Base-by-base conservation (phyloP, 371 early-diverging fungal species). In the Sporodiniella umbellata region DNA sequence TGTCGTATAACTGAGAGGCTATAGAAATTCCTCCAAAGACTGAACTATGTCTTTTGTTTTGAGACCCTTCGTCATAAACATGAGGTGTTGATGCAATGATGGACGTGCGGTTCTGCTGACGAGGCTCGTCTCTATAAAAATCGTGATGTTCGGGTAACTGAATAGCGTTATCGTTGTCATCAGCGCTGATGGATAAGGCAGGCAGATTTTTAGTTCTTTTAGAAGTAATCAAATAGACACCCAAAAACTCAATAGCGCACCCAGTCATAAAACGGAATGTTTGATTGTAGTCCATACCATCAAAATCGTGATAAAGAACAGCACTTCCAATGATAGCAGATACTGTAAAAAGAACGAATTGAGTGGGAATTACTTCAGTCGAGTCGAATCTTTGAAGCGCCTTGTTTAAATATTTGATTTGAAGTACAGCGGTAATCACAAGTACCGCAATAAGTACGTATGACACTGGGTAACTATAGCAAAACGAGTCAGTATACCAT, bases 311-410 rank as follows among this genome's bases (percentile, higher is more conserved):
- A 54, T 87, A 86, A 8, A 87, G 67, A 2, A 86, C 72, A 4
- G 87, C 85, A 33, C 84, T 84, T 22, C 89, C 88, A 23, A 85
- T 71, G 37, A 90, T 88, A 8, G 86, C 86, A 1, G 81, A 83
- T n/a, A 86, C 74, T 0, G 90, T 89, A 49, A 88, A 89, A 11
- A 87, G 64, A 2, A 90, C 89, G 63, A 87, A 90, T 54, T 90
- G 88, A 2, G 88, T 90, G 1, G 89, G 89, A 35, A 90, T 88
- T 8, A 89, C 89, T 64, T 84, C 85, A 1, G 87, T 87, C 0
- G 87, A 84, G 44, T 87, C 86, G 44, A 87, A 87, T 14, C 76
- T 68, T 46, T 78, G 84, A 15, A 89, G 70, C 1, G 90, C 81
- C 44, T 78, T 79, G 71, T 89, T 89, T 25, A 89, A 64, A 48